phyloP scores from a whole-genome alignment of 2,329 filamentous ascomycete species.

The Hypoxylon sp. region DNA sequence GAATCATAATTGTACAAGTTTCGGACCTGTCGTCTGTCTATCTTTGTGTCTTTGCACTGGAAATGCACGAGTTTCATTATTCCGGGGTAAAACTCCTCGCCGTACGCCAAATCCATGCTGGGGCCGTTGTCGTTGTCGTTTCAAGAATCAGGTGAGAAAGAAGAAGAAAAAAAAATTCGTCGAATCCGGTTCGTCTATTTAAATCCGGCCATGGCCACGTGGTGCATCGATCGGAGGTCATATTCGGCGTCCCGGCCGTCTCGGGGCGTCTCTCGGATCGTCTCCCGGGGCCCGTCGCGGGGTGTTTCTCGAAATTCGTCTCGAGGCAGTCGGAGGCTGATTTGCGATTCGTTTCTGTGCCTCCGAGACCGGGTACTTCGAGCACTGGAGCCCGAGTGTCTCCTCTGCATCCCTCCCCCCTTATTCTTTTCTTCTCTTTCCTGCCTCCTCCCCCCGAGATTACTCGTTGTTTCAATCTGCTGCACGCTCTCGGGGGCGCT shows the following conservation, averaged over 20 bases:
- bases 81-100: conserved; percentile 35
- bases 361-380: conserved; percentile 20
- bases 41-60: conserved; percentile 18
- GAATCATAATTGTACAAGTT: conserved; percentile 35
- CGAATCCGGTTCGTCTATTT: conserved; percentile 34
- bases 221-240: conserved; percentile 44
- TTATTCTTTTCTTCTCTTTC: conserved; percentile 20
- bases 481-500: conserved; percentile 29
- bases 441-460: conserved; percentile 10
- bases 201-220: conserved; percentile 43
- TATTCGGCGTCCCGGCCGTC: conserved; percentile 33
- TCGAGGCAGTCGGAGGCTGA: conserved; percentile 14
- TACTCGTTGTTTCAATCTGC: conserved; percentile 18
- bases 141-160: conserved; percentile 17
- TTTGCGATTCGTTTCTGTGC: conserved; percentile 12
- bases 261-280: conserved; percentile 1
- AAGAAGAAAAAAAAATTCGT: conserved; percentile 26
- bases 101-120: conserved; percentile 42
- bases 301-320: conserved; percentile 1
- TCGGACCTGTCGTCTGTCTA: conserved; percentile 29
- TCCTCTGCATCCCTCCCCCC: no score
- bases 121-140: conserved; percentile 19
- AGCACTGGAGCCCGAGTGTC: conserved; percentile 22
- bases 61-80: conserved; percentile 24
- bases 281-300: conserved; percentile 13